phyloP scores from a whole-genome alignment of 1,139 yeast genomes.

The Candida sp. region DNA sequence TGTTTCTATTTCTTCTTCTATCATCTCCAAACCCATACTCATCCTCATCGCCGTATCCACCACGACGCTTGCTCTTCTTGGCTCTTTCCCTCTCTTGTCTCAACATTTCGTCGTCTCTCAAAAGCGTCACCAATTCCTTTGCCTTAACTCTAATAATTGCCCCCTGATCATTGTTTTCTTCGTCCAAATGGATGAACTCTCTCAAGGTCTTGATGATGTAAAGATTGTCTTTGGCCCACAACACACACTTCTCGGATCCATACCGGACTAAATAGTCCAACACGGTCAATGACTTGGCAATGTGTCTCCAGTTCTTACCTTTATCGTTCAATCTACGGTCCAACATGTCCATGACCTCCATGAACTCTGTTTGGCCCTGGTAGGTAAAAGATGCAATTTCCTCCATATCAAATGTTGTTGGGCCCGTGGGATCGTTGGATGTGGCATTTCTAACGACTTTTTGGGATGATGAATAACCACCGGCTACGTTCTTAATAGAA shows the following conservation, averaged over 20 bases:
- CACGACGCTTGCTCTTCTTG: conserved; percentile 19
- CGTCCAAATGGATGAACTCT: conserved; percentile 89
- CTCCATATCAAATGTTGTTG: conserved; percentile 82
- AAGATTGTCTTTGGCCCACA: conserved; percentile 93
- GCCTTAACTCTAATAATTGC: conserved; percentile 91
- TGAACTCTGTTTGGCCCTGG: conserved; percentile 72
- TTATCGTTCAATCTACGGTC: conserved; percentile 94
- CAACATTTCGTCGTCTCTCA: conserved; percentile 86
- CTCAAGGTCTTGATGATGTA: conserved; percentile 90
- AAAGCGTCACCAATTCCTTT: conserved; percentile 79
- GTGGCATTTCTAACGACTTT: conserved; percentile 93
- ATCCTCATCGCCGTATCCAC: conserved; percentile 7
- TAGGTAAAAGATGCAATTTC: conserved; percentile 81
- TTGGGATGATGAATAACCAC: conserved; percentile 89
- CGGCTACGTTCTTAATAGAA: conserved; percentile 90
- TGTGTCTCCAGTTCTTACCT: conserved; percentile 99
- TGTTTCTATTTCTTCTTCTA: conserved; percentile 26
- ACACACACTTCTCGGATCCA: conserved; percentile 91
- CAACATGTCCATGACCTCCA: conserved; percentile 95
- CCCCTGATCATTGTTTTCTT: conserved; percentile 85
- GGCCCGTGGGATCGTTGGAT: conserved; percentile 87
- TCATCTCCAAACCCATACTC: conserved; percentile 3
- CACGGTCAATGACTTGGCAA: conserved; percentile 87
- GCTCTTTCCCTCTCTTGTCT: conserved; percentile 69
- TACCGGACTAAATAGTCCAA: conserved; percentile 86